Base-by-base conservation (phyloP, 306 rosid genomes). In the Styphnolobium japonicum region DNA sequence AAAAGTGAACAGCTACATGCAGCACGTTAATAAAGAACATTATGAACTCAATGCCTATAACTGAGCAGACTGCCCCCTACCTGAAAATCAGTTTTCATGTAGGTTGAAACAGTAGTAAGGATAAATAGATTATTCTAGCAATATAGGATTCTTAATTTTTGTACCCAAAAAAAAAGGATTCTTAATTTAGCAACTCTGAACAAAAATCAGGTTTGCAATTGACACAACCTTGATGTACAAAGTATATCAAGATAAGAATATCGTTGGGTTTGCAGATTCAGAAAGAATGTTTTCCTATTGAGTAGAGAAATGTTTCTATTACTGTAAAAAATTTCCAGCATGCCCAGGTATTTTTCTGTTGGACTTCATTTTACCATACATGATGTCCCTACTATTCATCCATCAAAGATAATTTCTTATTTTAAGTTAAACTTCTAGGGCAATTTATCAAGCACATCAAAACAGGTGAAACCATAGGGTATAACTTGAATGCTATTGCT, bases 211-310 rank as follows among this genome's bases (percentile, higher is more conserved):
- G 76, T 45, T 43, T 23, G 82, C 36, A 22, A 51, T 49, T 27
- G 39, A 60, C 27, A 60, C 27, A 68, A 61, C 29, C 55, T 58
- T 40, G 55, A 67, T 11, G 46, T 10, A 31, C 45, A 29, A 52
- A 68, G 22, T 29, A 75, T 45, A 37, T 66, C 67, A 34, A 23
- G 33, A 55, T 71, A 42, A 67, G 55, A 33, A 11, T 5, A 21
- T 4, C 36, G 62, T 39, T 16, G 64, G 39, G 61, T 15, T 19
- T 36, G 23, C 87, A 29, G 81, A 65, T 65, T 89, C 88, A 71
- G 23, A 43, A 23, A 65, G 61, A 33, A 58, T 56, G 31, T 15
- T 64, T 61, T 46, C 46, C 4, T 43, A 22, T 42, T 42, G 12
- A 31, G 40, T 31, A 39, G 16, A 27, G 19, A 1, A 7, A 39